Evolutionary conservation across 2,329 filamentous ascomycete genomes (phyloP).

Genomic region (Diaporthe ampelina): DNA sequence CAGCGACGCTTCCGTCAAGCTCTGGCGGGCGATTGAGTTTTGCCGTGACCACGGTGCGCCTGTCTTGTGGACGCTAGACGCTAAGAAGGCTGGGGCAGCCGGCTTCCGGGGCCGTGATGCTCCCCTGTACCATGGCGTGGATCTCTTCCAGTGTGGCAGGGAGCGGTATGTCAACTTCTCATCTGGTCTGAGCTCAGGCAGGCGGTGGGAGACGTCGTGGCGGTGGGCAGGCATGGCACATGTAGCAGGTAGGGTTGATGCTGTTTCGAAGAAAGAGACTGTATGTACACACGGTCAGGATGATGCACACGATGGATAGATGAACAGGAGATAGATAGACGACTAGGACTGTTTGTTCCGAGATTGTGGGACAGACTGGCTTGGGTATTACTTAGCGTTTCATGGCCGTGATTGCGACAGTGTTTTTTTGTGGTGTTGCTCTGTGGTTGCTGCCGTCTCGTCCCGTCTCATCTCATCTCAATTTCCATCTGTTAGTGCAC

Average conservation of each 20-base stretch:
- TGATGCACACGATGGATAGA: too few species aligned
- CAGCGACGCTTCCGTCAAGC: not conserved
- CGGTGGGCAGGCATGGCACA: not conserved
- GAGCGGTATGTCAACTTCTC: constrained; percentile 10
- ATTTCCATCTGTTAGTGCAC: not conserved
- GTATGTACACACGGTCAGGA: not conserved
- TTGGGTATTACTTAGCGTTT: constrained; percentile 1
- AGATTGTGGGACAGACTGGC: constrained; percentile 6
- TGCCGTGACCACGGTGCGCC: constrained; percentile 16
- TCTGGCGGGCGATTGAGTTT: constrained; percentile 11
- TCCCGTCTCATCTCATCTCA: constrained; percentile 18
- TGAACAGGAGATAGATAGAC: not conserved
- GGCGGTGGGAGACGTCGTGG: not conserved
- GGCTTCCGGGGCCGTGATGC: not conserved
- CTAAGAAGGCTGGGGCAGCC: not conserved
- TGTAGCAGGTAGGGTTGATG: constrained; percentile 12
- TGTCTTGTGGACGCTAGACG: not conserved
- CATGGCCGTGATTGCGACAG: not conserved
- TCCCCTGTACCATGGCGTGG: constrained; percentile 27
- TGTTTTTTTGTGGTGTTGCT: not conserved
- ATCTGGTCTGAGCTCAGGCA: not conserved
- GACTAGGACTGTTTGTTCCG: not conserved
- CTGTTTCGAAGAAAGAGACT: not conserved
- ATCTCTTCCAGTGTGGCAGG: constrained; percentile 8
- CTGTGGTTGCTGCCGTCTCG: not conserved